Evolutionary conservation across 805 yeast species (phyloP).

Genomic region (Metschnikowia borealis): DNA sequence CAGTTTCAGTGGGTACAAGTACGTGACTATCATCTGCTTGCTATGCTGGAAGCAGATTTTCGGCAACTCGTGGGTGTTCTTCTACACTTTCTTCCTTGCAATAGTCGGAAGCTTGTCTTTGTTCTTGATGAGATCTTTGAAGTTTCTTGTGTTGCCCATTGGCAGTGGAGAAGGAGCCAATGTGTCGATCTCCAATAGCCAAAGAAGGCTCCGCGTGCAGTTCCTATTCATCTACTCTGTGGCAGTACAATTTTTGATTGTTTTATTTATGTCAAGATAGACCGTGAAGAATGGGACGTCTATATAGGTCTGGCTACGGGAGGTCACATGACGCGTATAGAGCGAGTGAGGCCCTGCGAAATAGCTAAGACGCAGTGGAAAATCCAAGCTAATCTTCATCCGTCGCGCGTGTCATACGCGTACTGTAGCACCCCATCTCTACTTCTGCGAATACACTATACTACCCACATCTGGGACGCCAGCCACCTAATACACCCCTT

Average conservation of each 20-base stretch:
- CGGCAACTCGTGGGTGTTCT: slow-evolving; percentile 28
- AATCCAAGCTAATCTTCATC: background rate
- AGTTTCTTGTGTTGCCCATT: slow-evolving; percentile 61
- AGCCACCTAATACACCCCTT: background rate
- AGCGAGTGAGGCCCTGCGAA: slow-evolving; percentile 1
- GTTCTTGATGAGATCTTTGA: slow-evolving; percentile 65
- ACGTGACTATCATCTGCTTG: slow-evolving; percentile 68
- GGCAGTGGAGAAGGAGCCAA: slow-evolving; percentile 38
- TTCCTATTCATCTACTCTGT: slow-evolving; percentile 83
- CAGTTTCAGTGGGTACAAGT: slow-evolving; percentile 92
- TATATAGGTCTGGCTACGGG: background rate
- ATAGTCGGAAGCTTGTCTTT: slow-evolving; percentile 46
- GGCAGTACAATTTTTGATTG: slow-evolving; percentile 67
- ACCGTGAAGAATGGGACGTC: background rate
- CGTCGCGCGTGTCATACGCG: slow-evolving; percentile 4
- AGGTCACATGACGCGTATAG: background rate
- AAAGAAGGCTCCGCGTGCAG: slow-evolving; percentile 78
- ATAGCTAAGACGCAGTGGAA: background rate
- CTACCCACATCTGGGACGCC: background rate
- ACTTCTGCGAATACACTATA: slow-evolving; percentile 1
- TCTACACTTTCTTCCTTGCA: slow-evolving; percentile 34
- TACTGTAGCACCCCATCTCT: slow-evolving; percentile 4
- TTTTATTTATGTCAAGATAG: slow-evolving; percentile 57
- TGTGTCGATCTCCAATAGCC: slow-evolving; percentile 60
- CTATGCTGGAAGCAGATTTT: slow-evolving; percentile 49